phyloP scores from a whole-genome alignment of 176 grass and related monocot genomes.

The Zoysia pacifica region DNA sequence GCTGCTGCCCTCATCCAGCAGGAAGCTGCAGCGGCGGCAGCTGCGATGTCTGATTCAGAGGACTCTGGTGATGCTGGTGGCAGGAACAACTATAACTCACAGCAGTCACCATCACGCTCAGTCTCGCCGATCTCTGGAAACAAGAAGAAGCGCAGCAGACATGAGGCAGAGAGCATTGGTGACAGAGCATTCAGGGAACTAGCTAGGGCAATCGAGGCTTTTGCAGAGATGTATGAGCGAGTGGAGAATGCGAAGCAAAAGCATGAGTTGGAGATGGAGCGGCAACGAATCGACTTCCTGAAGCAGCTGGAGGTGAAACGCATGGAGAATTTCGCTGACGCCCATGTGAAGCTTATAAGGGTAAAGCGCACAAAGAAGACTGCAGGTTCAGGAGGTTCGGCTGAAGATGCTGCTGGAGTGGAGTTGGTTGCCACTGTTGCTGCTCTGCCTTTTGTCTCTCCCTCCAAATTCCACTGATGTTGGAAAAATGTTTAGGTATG shows the following conservation, averaged over 20 bases:
- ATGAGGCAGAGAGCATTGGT: conserved; percentile 6
- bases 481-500: conserved; percentile 44
- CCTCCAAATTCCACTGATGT: conserved; percentile 53
- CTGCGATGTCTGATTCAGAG: conserved; percentile 30
- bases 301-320: conserved; percentile 85
- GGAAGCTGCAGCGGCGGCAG: conserved; percentile 47
- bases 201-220: conserved; percentile 72
- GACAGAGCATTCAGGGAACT: conserved; percentile 64
- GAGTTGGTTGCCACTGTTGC: conserved; percentile 62
- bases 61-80: conserved; percentile 46
- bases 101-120: conserved; percentile 43
- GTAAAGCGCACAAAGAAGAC: conserved; percentile 63
- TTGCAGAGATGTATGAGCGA: conserved; percentile 88
- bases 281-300: conserved; percentile 72
- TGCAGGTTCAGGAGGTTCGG: conserved; percentile 17
- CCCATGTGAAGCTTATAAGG: conserved; percentile 76
- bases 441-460: conserved; percentile 62
- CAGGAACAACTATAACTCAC: conserved; percentile 32
- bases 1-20: conserved; percentile 56
- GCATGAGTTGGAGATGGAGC: conserved; percentile 79
- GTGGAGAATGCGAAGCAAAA: conserved; percentile 79
- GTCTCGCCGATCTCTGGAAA: conserved; percentile 52
- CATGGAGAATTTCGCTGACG: conserved; percentile 86
- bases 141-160: conserved; percentile 31
- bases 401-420: conserved; percentile 37